Conservation (phyloP, 495 filamentous ascomycete genomes). For the Astrothelium subdiscretum region DNA sequence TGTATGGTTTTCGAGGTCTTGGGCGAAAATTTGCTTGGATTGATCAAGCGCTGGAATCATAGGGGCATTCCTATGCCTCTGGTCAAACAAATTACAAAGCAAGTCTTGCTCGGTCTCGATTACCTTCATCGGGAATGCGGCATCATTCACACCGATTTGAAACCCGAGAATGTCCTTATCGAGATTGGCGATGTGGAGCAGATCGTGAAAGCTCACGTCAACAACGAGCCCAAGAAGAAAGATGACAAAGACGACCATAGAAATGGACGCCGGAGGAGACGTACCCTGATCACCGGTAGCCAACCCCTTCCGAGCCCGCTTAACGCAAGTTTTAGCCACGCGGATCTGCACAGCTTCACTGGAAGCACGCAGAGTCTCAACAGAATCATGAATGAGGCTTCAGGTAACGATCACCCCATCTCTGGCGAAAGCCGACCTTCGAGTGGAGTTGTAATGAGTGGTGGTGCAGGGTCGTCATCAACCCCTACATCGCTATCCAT, state of each 20-base stretch:
- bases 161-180: slow-evolving; percentile 96
- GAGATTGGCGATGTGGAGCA: slow-evolving; percentile 97
- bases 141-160: slow-evolving; percentile 97
- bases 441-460: slow-evolving; percentile 35
- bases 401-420: slow-evolving; percentile 41
- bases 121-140: slow-evolving; percentile 97
- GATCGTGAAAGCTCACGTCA: slow-evolving; percentile 91
- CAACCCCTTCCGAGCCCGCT: slow-evolving; percentile 93
- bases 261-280: slow-evolving; percentile 81
- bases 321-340: slow-evolving; percentile 75
- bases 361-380: slow-evolving; percentile 64
- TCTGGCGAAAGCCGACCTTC: slow-evolving; percentile 16
- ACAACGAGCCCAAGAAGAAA: slow-evolving; percentile 60
- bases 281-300: slow-evolving; percentile 93
- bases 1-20: slow-evolving; percentile 99
- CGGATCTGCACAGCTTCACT: slow-evolving; percentile 45
- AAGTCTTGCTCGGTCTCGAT: slow-evolving; percentile 88
- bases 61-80: slow-evolving; percentile 90
- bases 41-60: slow-evolving; percentile 98
- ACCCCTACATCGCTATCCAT: slow-evolving; percentile 37
- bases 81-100: slow-evolving; percentile 97
- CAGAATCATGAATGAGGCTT: slow-evolving; percentile 62
- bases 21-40: slow-evolving; percentile 85
- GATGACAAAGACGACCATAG: slow-evolving; percentile 77
- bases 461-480: slow-evolving; percentile 27